These are phyloP conservation scores for Rhizoctonia solani DNA, from an alignment of 1,284 basidiomycete genomes.

Conservation along the genomic window DNA sequence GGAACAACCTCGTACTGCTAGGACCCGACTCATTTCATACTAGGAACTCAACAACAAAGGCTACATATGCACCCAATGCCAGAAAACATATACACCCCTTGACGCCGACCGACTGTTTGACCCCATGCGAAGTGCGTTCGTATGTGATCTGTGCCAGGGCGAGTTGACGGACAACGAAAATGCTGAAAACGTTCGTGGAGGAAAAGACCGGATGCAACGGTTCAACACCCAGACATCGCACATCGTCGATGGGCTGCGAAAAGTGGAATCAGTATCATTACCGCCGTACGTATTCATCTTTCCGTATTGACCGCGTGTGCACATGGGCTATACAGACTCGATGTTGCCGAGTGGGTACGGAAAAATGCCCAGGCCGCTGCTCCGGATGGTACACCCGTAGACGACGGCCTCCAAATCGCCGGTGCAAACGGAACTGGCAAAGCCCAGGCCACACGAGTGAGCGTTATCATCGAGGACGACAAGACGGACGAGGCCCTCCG, in stretches of 20 bases:
- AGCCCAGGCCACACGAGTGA: conserved; percentile 61
- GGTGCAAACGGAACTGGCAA: conserved; percentile 61
- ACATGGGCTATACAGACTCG: conserved; percentile 59
- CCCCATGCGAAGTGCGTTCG: conserved; percentile 61
- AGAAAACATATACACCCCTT: conserved; percentile 80
- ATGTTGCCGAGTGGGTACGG: conserved; percentile 79
- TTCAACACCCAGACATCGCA: conserved; percentile 92
- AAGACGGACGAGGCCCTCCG: conserved; percentile 73
- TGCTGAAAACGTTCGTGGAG: conserved; percentile 78
- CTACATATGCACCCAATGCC: conserved; percentile 91
- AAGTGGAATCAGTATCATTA: conserved; percentile 84
- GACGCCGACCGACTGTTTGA: conserved; percentile 86
- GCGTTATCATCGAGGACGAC: conserved; percentile 79
- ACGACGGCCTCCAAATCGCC: conserved; percentile 63
- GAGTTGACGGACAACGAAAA: conserved; percentile 93
- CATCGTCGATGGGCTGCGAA: conserved; percentile 83
- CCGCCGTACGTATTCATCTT: conserved; percentile 61
- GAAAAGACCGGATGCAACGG: conserved; percentile 92
- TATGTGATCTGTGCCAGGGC: conserved; percentile 65
- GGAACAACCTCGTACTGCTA: not conserved
- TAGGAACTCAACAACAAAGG: conserved; percentile 95
- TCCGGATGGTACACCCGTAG: conserved; percentile 56
- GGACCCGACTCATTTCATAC: not conserved
- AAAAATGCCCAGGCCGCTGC: conserved; percentile 62
- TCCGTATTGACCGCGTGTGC: not conserved